A percentile compares a stretch with the other conserved stretches of the same genome.
These are phyloP conservation scores for Aureobasidium sp. DNA, from an alignment of 2,329 filamentous ascomycete genomes.

Conservation along the genomic window DNA sequence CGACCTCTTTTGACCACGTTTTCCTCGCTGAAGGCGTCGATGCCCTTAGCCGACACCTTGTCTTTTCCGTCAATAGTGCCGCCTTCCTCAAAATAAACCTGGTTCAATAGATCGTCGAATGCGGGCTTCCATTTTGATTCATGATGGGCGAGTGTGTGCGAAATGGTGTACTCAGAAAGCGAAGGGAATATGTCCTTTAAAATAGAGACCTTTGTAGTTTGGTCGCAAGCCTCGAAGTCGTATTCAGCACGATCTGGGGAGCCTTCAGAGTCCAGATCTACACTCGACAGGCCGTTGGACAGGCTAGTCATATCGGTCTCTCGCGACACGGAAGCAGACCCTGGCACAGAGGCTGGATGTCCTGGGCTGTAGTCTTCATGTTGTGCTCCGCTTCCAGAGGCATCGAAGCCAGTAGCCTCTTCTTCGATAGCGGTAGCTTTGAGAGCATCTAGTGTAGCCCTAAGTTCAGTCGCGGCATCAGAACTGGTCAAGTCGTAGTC, in stretches of 20 bases:
- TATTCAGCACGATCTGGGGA: conserved; percentile 22
- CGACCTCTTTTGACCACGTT: conserved; percentile 41
- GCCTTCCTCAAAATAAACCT: conserved; percentile 67
- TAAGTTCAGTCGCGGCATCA: conserved; percentile 47
- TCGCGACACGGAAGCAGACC: conserved; percentile 36
- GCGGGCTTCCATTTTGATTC: conserved; percentile 60
- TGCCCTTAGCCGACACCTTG: conserved; percentile 53
- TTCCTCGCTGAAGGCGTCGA: conserved; percentile 71
- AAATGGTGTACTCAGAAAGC: conserved; percentile 55
- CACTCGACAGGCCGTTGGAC: conserved; percentile 39
- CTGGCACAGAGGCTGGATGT: conserved; percentile 29
- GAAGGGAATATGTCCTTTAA: conserved; percentile 69
- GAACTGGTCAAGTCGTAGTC: conserved; percentile 61
- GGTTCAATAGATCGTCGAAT: conserved; percentile 73
- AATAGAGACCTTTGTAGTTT: conserved; percentile 55
- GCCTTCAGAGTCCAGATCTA: conserved; percentile 23
- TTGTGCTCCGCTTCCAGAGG: conserved; percentile 58
- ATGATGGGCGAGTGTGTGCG: conserved; percentile 59
- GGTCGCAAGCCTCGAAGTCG: conserved; percentile 39
- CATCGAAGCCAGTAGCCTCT: conserved; percentile 66
- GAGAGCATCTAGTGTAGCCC: conserved; percentile 56
- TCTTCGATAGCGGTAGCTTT: conserved; percentile 58
- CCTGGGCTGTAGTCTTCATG: conserved; percentile 26
- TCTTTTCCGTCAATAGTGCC: conserved; percentile 42
- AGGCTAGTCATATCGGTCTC: conserved; percentile 46